Base-by-base conservation (phyloP, 169 alveolate genomes). In the Plasmodium ovale region DNA sequence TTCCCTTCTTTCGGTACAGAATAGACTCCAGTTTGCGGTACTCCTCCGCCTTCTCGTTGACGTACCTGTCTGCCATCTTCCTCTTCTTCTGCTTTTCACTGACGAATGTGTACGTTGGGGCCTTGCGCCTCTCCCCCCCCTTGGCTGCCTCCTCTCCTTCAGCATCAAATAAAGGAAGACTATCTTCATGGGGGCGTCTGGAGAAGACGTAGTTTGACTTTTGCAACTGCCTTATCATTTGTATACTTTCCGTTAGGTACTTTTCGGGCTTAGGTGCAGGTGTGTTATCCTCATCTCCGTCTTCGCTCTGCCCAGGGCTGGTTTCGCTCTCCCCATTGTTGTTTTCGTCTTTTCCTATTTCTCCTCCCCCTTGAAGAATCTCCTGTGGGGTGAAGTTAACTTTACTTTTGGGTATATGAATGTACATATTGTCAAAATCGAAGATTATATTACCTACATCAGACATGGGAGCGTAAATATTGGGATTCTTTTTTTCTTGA, bases 401-500 rank as follows among this genome's bases (percentile, higher is more conserved):
- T 91, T 97, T 96, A 84, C 97, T 94, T 64, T 98, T 98, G 0
- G 99, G 99, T 59, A 99, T 97, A 44, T 98, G 98, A 53, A 99
- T 97, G 93, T 98, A 99, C 96, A 99, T 98, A 60, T 99, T 97
- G 72, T 97, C 98, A 67, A 97, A 95, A 85, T 99, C 99, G 71
- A 97, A 92, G 65, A 96, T 95, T 35, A 99, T 92, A 74, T 97
- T 96, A n/a, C 99, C 99, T 12, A 98, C 95, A 92, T 98, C 99
- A 56, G 98, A 96, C 89, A 96, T 97, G 0, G 99, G 99, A 0
- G 99, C 99, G 91, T 98, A 98, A 19, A 98, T 94, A 59, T 94
- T 56, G 25, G 88, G 69, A 16, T 53, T 56, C 37, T 89, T 72
- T 39, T 39, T 72, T 79, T 94, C 92, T 58, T 92, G 92, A 19